Conservation (phyloP, 257 asterid species). For the Solanum appendiculatum region DNA sequence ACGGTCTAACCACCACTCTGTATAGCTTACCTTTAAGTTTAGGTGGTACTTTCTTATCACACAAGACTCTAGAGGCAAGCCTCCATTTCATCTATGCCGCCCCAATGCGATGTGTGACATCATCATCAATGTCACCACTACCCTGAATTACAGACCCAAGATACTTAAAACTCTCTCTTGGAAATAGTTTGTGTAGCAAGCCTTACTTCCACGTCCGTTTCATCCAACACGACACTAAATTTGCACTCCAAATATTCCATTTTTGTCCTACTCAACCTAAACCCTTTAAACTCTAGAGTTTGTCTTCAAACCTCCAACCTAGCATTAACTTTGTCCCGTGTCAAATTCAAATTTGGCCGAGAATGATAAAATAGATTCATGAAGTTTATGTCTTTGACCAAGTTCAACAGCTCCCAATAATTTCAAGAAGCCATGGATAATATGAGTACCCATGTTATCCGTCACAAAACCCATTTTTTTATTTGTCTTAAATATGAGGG, state of each 20-base stretch:
- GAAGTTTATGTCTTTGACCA: neutral
- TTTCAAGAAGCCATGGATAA: neutral
- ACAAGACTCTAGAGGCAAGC: neutral
- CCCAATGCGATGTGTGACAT: neutral
- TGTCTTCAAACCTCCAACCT: neutral
- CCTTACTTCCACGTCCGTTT: neutral
- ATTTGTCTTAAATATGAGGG: neutral
- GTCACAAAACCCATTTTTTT: neutral
- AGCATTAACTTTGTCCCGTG: neutral
- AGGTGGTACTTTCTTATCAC: neutral
- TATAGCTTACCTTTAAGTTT: neutral
- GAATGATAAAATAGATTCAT: neutral
- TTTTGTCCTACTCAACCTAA: neutral
- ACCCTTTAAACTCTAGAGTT: neutral
- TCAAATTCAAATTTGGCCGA: neutral
- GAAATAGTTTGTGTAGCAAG: neutral
- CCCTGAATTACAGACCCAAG: neutral
- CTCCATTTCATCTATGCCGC: neutral
- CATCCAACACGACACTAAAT: neutral
- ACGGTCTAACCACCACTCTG: neutral
- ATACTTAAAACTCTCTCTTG: neutral
- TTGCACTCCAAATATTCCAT: neutral
- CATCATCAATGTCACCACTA: neutral
- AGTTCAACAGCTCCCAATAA: neutral
- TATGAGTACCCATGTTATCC: neutral